Percentiles rank a stretch among this genome's conserved stretches.
These are phyloP conservation scores for Colletotrichum sp. DNA, from an alignment of 2,329 filamentous ascomycete genomes.

Conservation along the genomic window DNA sequence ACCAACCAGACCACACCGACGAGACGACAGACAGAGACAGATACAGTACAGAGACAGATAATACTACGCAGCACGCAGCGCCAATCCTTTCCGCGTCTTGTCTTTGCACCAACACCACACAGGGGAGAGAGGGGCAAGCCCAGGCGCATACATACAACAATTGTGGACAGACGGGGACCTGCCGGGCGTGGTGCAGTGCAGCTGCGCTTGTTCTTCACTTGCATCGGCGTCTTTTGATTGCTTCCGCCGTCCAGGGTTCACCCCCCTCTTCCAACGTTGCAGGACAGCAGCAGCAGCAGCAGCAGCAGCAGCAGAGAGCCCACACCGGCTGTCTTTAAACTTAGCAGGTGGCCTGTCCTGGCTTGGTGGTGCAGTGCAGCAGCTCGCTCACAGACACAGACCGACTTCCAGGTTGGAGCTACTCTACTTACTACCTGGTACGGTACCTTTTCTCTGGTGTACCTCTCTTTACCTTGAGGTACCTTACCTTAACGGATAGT, in stretches of 20 bases:
- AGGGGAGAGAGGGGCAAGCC: background rate
- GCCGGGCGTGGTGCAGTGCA: background rate
- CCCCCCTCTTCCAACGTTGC: conserved; percentile 5
- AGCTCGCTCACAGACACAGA: background rate
- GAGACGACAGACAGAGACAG: background rate
- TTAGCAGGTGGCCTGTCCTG: background rate
- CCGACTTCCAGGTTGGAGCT: background rate
- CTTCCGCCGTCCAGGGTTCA: conserved; percentile 2
- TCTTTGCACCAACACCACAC: background rate
- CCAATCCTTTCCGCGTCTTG: background rate
- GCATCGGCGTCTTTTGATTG: background rate
- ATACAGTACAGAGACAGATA: background rate
- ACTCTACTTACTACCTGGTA: background rate
- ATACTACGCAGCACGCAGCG: background rate
- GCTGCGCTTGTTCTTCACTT: background rate
- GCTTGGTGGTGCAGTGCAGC: background rate
- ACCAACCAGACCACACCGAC: background rate
- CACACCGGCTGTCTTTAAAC: background rate
- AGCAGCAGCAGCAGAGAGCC: background rate
- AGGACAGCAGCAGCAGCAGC: background rate
- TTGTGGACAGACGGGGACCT: background rate
- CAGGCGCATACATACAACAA: background rate
- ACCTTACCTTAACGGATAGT: background rate
- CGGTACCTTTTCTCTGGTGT: background rate
- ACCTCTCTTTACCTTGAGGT: background rate